Base-by-base conservation (phyloP, 495 filamentous ascomycete genomes). In the Aspergillus funiculosus region DNA sequence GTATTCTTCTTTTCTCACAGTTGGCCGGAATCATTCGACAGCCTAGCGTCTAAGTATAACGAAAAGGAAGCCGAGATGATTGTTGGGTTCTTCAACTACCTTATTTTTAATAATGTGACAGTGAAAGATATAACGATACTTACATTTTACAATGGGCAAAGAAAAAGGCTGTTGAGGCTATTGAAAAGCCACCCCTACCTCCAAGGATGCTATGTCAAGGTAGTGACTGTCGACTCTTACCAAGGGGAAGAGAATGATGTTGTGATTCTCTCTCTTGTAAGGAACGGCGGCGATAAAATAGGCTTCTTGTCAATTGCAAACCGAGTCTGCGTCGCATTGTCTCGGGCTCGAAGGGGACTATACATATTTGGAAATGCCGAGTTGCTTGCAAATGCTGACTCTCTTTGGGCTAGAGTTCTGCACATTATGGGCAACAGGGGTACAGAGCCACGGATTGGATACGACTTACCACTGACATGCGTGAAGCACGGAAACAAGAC, bases 241-340 rank as follows among this genome's bases (percentile, higher is more conserved):
- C 92, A 97, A 58, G 91, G 91, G 20, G 89, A 96, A 58, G 89
- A 97, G 54, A 96, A 96, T 53, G 87, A 88, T 14, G 71, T 96
- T 26, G 67, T 96, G 13, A 53, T 97, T 4, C 71, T 96, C 1
- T 95, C 90, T 0, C 67, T 96, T 0, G 91, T 95, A 8, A 74
- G 92, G 34, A 90, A 83, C 54, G 86, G 82, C 26, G 45, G 9
- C 31, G 64, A 17, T 44, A 67, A 63, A 4, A 79, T 87, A 36
- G 87, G 86, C 3, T 96, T 91, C 55, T 64, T 92, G 15, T 69
- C 72, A 7, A 79, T 85, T 34, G 72, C 80, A 52, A 94, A 94
- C 51, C 79, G 91, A 50, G 77, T 89, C 9, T 91, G 90, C 11
- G 92, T 96, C 26, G 85, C 92, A 13, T 68, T 95, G 11, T 95